Base-by-base conservation (phyloP, 2,329 filamentous ascomycete species). In the Pseudogymnoascus sp. region DNA sequence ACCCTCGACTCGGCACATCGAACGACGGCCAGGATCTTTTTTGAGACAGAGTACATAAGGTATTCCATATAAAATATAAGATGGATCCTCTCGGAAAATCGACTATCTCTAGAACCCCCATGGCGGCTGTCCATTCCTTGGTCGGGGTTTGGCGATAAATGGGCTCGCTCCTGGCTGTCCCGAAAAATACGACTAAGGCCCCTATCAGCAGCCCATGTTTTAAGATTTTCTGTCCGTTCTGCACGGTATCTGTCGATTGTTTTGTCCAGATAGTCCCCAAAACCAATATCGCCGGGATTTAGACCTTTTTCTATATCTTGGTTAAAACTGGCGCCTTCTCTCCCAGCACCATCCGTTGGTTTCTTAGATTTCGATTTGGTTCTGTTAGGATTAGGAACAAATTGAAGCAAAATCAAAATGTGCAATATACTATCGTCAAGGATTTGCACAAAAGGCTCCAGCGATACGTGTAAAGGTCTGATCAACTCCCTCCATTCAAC, bases 11-110 rank as follows among this genome's bases (percentile, higher is more conserved):
- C 88, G 1, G 86, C 86, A 69, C 84, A 90, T 10, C 79, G 76
- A 6, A 89, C 85, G 36, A 91, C 80, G 4, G 84, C 80, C 21
- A 88, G 76, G 3, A 89, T 81, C 0, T 84, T 81, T 62, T 82
- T 79, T 14, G 83, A 84, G 1, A 85, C 78, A 0, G 79, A 81
- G 67, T 81, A 79, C 1, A 87, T 76, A 25, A 92, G 76, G 69
- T 87, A 89, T 68, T 91, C 86, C 75, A 91, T 84, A 75, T 86
- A 85, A 4, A 91, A 79, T 39, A 89, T 78, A 2, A 90, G 76
- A 70, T 88, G 90, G 0, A 92, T 77, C 68, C 90, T 86, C 10
- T 83, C 63, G 21, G 88, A 84, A 61, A 84, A 81, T 4, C 78
- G 77, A 23, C 78, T 74, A 65, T 77, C 75, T 61, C 74, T 72